phyloP scores from a whole-genome alignment of 306 rosid species.

The Trichosanthes truncata region DNA sequence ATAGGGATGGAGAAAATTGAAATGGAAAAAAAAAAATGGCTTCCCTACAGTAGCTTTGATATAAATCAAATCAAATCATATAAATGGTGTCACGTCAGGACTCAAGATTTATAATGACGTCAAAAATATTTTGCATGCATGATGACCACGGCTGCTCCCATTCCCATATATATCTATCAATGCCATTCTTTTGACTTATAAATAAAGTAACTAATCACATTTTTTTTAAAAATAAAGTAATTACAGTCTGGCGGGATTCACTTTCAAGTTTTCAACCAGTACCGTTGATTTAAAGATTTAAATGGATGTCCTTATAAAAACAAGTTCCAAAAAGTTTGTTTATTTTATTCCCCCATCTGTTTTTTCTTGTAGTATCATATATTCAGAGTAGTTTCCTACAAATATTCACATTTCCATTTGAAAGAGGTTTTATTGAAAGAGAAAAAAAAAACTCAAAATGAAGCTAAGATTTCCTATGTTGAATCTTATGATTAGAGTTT shows the following conservation, averaged over 20 bases:
- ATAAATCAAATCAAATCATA: too few relatives aligned
- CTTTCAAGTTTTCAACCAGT: neutral
- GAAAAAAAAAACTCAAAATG: too few relatives aligned
- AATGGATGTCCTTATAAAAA: neutral
- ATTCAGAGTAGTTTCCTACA: neutral
- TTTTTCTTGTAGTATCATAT: neutral
- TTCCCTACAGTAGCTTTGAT: too few relatives aligned
- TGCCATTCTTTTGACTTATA: neutral
- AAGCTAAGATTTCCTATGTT: too few relatives aligned
- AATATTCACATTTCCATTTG: neutral
- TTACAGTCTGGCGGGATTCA: neutral
- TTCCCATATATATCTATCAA: neutral
- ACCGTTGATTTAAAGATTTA: neutral
- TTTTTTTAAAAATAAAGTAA: neutral
- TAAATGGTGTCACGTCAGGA: conserved; percentile 1
- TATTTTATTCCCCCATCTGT: neutral
- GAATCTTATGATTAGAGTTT: too few relatives aligned
- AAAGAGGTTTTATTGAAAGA: too few relatives aligned
- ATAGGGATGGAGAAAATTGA: too few relatives aligned
- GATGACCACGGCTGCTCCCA: neutral
- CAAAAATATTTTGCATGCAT: neutral
- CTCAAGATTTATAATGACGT: neutral
- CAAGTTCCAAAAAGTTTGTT: neutral
- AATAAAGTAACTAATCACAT: neutral
- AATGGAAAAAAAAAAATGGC: too few relatives aligned